Evolutionary conservation across 805 yeast genomes (phyloP).

Genomic region (Teunomyces gatunensis): DNA sequence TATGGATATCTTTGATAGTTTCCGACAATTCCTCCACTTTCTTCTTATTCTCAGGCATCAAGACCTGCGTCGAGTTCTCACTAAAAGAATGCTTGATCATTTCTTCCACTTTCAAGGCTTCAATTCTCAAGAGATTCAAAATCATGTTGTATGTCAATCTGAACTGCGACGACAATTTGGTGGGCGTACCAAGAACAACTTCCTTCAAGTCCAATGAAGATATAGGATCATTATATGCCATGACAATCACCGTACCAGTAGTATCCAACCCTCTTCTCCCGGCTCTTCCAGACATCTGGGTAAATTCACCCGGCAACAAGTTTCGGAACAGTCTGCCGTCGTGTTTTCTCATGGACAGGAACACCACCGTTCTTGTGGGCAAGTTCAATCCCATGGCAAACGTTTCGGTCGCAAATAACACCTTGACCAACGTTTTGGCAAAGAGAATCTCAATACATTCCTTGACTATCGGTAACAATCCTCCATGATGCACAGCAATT

Average conservation of each 20-base stretch:
- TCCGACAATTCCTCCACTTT: constrained; percentile 54
- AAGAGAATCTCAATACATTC: constrained; percentile 91
- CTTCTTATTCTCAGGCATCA: constrained; percentile 82
- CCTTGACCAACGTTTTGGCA: constrained; percentile 81
- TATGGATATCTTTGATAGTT: constrained; percentile 38
- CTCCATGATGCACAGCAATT: constrained; percentile 95
- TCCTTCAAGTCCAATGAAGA: constrained; percentile 62
- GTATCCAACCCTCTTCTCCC: constrained; percentile 95
- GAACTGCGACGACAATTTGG: constrained; percentile 87
- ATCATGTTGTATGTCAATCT: constrained; percentile 95
- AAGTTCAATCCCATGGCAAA: constrained; percentile 98
- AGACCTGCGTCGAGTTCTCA: constrained; percentile 82
- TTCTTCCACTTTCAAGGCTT: constrained; percentile 94
- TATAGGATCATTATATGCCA: constrained; percentile 73
- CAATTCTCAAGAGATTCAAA: constrained; percentile 83
- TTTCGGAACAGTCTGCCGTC: constrained; percentile 84
- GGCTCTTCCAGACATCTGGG: constrained; percentile 99
- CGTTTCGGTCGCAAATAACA: constrained; percentile 94
- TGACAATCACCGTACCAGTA: constrained; percentile 91
- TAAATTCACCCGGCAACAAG: constrained; percentile 91
- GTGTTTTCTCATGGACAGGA: constrained; percentile 80
- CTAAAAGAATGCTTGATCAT: constrained; percentile 95
- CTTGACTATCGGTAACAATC: constrained; percentile 86
- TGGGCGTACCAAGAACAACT: constrained; percentile 84
- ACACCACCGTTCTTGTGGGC: constrained; percentile 95